A percentile compares a stretch with the other conserved stretches of the same genome.
Evolutionary conservation across 208 protist species (phyloP).

Genomic region (Wallacemonas rigidus): DNA sequence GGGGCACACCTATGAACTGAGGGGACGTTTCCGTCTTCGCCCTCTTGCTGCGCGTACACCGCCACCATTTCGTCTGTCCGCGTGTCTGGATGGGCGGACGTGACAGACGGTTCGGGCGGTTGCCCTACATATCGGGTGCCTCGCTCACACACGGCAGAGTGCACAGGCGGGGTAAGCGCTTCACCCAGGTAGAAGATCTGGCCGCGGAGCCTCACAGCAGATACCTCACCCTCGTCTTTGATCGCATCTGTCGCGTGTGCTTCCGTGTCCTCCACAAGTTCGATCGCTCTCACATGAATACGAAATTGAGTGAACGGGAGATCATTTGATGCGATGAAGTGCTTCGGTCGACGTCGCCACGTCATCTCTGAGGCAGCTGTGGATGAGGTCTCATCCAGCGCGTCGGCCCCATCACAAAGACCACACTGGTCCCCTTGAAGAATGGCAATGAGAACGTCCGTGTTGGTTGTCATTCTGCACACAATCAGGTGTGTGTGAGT

Average conservation of each 20-base stretch:
- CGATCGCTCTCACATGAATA: conserved; percentile 20
- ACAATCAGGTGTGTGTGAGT: neutral
- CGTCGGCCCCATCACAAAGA: neutral
- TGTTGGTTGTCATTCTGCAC: conserved; percentile 12
- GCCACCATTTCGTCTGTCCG: too few species aligned
- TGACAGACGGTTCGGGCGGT: neutral
- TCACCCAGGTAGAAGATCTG: conserved; percentile 62
- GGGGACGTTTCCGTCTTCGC: neutral
- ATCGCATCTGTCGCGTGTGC: neutral
- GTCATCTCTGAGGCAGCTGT: neutral
- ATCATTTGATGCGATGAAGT: conserved; percentile 44
- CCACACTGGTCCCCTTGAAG: neutral
- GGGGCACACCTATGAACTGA: too few species aligned
- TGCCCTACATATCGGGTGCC: neutral
- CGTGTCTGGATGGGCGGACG: too few species aligned
- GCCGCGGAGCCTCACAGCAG: conserved; percentile 39
- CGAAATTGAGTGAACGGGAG: conserved; percentile 9
- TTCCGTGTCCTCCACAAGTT: conserved; percentile 12
- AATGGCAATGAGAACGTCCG: conserved; percentile 13
- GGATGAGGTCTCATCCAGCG: neutral
- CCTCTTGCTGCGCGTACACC: neutral
- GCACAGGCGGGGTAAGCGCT: conserved; percentile 56
- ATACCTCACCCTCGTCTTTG: conserved; percentile 7
- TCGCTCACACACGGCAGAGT: conserved; percentile 30
- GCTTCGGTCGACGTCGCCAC: conserved; percentile 1